Evolutionary conservation across 371 early-diverging fungal genomes (phyloP), one percentile per base, ranked within the genome.

Genomic region (Encephalitozoon cuniculi): DNA sequence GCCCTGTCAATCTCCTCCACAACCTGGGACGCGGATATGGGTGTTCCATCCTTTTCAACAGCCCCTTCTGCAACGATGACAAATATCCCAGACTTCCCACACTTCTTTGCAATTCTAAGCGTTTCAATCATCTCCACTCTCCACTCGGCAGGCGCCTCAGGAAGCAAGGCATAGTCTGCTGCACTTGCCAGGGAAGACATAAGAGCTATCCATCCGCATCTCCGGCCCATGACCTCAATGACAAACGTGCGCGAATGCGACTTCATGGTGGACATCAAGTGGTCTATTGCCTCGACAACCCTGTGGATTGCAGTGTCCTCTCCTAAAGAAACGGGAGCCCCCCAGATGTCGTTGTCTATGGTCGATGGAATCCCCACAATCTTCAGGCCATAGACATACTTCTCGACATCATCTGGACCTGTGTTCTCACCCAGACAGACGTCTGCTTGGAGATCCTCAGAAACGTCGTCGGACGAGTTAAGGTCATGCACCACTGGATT

Each of bases 191-290:
- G 91, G 5, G 91, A 94, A 6, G 96, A 92, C 90, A 92, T 93
- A 18, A 97, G 86, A n/a, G 94, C 94, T 26, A 97, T 86, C 96
- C 96, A 98, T 37, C 99, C 99, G 83, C 99, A 98, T 80, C 94
- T 92, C 65, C 97, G 89, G 8, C 97, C 99, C 99, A 98, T 98
- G 12, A 95, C 96, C 84, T 98, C 97, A 44, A 98, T 89, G 0
- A 98, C 94, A 84, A 98, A 97, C 0, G 94, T 94, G 67, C 97
- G 90, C 63, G 91, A 90, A 84, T 97, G 97, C n/a, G 94, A 94
- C 30, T 89, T 86, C 32, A 97, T 97, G 2, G 97, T 97, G 54
- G 92, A 91, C 40, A 90, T 88, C 43, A 98, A 88, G 1, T 91
- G 89, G 81, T 98, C 97, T 4, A 97, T 89, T 30, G 90, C 85